Conservation (phyloP, 2,329 filamentous ascomycete genomes). For the Aspergillus sclerotialis region DNA sequence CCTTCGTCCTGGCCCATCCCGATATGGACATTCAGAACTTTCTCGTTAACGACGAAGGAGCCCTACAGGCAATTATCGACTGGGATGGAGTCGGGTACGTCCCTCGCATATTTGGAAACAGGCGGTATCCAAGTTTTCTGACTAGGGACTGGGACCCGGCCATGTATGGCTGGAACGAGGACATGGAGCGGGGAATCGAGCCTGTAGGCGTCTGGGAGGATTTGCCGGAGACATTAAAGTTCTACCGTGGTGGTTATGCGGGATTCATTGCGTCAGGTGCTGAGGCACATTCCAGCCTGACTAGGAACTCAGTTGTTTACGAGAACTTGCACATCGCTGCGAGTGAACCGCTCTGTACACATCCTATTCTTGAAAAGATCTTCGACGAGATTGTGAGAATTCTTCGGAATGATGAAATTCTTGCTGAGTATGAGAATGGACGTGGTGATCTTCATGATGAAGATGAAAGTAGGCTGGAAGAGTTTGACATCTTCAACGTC, state of each 20-base stretch:
- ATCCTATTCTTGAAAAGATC: too few species aligned
- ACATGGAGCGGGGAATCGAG: conserved; percentile 9
- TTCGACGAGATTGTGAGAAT: too few species aligned
- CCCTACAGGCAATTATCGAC: conserved; percentile 21
- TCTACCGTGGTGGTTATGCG: conserved; percentile 6
- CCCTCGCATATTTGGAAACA: conserved; percentile 18
- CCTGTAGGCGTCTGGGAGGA: conserved; percentile 15
- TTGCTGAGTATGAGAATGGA: too few species aligned
- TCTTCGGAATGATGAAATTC: too few species aligned
- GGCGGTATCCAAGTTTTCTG: conserved; percentile 14
- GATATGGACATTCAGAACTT: conserved; percentile 26
- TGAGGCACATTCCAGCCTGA: too few species aligned
- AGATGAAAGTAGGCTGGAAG: too few species aligned
- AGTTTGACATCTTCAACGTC: too few species aligned
- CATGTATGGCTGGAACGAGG: conserved; percentile 10
- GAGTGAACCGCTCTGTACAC: too few species aligned
- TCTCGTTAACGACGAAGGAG: conserved; percentile 20
- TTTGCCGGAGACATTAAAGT: conserved; percentile 5
- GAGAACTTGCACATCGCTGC: too few species aligned
- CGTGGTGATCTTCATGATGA: too few species aligned
- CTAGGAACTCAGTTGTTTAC: too few species aligned
- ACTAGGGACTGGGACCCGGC: conserved; percentile 17
- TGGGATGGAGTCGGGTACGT: conserved; percentile 20
- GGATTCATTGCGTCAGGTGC: too few species aligned
- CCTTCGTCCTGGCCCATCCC: conserved; percentile 21